Conservation (phyloP, 352 stramenopile species). For the Pythium dissotocum region DNA sequence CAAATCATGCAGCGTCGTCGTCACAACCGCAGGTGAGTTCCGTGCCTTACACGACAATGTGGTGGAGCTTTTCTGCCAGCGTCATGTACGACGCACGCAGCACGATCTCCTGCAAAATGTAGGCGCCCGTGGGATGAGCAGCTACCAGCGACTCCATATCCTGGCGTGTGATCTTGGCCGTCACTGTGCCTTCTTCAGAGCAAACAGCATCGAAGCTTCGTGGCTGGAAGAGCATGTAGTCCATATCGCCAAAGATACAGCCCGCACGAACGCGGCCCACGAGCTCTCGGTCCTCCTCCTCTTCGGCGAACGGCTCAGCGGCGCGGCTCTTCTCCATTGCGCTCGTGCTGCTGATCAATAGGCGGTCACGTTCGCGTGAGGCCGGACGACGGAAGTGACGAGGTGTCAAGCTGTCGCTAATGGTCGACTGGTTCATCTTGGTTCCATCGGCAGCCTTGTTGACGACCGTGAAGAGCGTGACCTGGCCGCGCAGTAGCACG, state of each 20-base stretch:
- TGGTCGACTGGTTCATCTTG: slow-evolving; percentile 14
- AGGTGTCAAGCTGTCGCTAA: slow-evolving; percentile 22
- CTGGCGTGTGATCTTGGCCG: slow-evolving; percentile 40
- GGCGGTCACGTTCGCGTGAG: slow-evolving; percentile 5
- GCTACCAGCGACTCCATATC: slow-evolving; percentile 32
- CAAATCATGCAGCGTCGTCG: slow-evolving; percentile 65
- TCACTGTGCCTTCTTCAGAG: slow-evolving; percentile 39
- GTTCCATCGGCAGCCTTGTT: slow-evolving; percentile 12
- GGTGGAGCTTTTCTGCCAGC: slow-evolving; percentile 47
- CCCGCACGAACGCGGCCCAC: slow-evolving; percentile 53
- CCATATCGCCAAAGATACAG: slow-evolving; percentile 70
- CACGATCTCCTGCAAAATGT: slow-evolving; percentile 55
- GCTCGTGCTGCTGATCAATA: neutral
- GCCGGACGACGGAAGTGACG: slow-evolving; percentile 17
- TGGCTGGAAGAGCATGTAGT: slow-evolving; percentile 53
- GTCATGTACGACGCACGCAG: slow-evolving; percentile 62
- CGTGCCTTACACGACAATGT: slow-evolving; percentile 28
- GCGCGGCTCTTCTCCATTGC: neutral
- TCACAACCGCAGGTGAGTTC: slow-evolving; percentile 19
- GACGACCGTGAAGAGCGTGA: slow-evolving; percentile 40
- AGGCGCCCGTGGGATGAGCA: slow-evolving; percentile 39
- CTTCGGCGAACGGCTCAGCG: slow-evolving; percentile 21
- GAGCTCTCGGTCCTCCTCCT: slow-evolving; percentile 34
- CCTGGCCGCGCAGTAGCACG: slow-evolving; percentile 50
- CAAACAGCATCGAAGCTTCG: slow-evolving; percentile 51